Evolutionary conservation across 306 rosid species (phyloP), one percentile per base, ranked within the genome.

Genomic region (Prunus mira): DNA sequence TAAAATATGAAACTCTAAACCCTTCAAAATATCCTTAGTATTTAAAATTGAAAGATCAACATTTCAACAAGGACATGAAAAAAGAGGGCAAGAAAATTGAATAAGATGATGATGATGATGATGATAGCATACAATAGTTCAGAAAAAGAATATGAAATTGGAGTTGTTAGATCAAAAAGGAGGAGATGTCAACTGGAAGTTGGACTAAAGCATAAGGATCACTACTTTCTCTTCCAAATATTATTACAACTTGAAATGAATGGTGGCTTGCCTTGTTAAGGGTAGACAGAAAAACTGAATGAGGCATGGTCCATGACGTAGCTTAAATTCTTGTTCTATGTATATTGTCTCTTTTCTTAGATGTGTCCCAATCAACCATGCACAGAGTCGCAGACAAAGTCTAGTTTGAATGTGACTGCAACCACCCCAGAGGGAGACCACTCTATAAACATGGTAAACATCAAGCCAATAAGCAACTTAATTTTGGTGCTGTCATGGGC

Each of bases 381-480:
- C 78, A 69, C 70, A 6, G 41, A 34, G 41, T 34, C 9, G 41
- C 41, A 64, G 84, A 80, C 84, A 88, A 84, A 84, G 78, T 58
- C 38, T 67, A 78, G 25, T 61, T 66, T 51, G 76, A 27, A 8
- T 62, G 76, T 74, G 85, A 80, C 78, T 68, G 72, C 25, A 79
- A 80, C 76, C 41, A 74, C 81, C 83, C 67, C 24, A 74, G 74
- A 47, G 69, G 87, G 80, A 78, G 87, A 87, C 90, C 80, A 57
- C 0, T 20, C 67, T 80, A 56, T 60, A 52, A 70, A 61, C 76
- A 80, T 57, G 30, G 82, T 69, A 74, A 17, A 72, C 76, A 77
- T 79, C 88, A 81, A 69, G 45, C 68, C 41, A 58, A 57, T 3
- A 54, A 41, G 12, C 76, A 38, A 4, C 76, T 72, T 72, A 34